Conservation (phyloP, 495 filamentous ascomycete species). For the Talaromyces borbonicus region DNA sequence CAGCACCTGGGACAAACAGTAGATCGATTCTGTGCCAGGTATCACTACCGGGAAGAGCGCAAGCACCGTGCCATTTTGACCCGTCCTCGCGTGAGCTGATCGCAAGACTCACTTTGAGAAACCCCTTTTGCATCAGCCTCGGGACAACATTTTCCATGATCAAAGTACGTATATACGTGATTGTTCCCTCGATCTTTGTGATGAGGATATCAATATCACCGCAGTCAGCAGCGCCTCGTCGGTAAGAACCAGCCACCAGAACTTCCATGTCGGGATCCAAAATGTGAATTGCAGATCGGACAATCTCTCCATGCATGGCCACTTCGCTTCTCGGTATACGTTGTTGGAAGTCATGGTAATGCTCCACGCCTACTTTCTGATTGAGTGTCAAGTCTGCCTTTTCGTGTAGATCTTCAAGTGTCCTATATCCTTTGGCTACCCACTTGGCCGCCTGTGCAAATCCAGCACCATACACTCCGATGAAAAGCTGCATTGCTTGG, state of each 20-base stretch:
- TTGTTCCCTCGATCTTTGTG: conserved; percentile 53
- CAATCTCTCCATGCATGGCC: conserved; percentile 54
- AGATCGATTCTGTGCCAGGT: conserved; percentile 82
- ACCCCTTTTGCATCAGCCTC: conserved; percentile 47
- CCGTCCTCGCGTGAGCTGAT: conserved; percentile 32
- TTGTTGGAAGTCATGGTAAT: conserved; percentile 71
- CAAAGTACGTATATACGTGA: conserved; percentile 48
- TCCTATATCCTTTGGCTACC: conserved; percentile 66
- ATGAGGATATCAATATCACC: conserved; percentile 85
- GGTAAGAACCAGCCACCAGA: conserved; percentile 76
- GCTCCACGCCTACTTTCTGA: conserved; percentile 71
- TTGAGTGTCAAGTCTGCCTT: conserved; percentile 59
- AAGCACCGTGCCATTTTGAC: conserved; percentile 88
- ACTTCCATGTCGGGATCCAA: conserved; percentile 58
- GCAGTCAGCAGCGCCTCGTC: conserved; percentile 61
- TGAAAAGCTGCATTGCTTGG: conserved; percentile 53
- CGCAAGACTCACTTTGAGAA: conserved; percentile 48
- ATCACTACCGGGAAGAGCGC: conserved; percentile 43
- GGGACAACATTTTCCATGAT: conserved; percentile 58
- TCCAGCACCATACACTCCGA: conserved; percentile 75
- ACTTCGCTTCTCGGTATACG: conserved; percentile 80
- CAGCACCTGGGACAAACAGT: conserved; percentile 68
- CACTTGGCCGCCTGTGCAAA: conserved; percentile 60
- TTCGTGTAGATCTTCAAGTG: conserved; percentile 58
- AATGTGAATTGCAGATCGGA: conserved; percentile 48